Conservation (phyloP, 2,329 filamentous ascomycete species). For the Coniochaeta sp. region DNA sequence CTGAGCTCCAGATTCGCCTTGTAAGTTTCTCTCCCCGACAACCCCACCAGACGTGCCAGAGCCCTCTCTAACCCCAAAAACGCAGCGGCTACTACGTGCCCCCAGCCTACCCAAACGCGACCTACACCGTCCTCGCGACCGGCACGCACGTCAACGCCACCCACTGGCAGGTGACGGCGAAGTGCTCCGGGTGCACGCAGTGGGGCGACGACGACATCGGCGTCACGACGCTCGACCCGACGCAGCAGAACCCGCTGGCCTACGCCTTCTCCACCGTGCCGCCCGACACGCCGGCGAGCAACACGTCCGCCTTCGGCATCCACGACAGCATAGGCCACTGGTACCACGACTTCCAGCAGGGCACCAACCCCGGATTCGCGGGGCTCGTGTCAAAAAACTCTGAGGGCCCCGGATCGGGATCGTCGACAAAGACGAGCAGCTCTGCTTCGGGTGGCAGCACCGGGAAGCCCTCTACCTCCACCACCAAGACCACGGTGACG, state of each 20-base stretch:
- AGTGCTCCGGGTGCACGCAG: constrained; percentile 32
- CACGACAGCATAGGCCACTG: constrained; percentile 35
- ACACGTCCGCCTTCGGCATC: constrained; percentile 30
- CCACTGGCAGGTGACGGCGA: constrained; percentile 31
- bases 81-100: constrained; percentile 28
- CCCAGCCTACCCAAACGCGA: constrained; percentile 18
- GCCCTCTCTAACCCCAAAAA: constrained; percentile 8
- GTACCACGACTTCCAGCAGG: constrained; percentile 27
- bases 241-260: constrained; percentile 28
- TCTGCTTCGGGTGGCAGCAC: constrained; percentile 1
- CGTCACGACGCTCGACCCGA: constrained; percentile 28
- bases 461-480: too few relatives aligned
- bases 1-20: constrained; percentile 36
- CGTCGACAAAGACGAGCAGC: neutral
- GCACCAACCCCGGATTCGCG: constrained; percentile 25
- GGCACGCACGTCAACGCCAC: constrained; percentile 32
- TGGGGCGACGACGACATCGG: constrained; percentile 35
- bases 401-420: neutral
- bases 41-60: too few relatives aligned
- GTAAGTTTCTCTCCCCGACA: too few relatives aligned
- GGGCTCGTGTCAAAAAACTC: constrained; percentile 5
- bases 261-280: constrained; percentile 30
- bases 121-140: constrained; percentile 24
- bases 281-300: constrained; percentile 28
- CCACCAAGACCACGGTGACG: neutral